Percentiles rank a stretch among this genome's conserved stretches.
phyloP scores from a whole-genome alignment of 345 rosid genomes.

The Boechera divaricarpa region DNA sequence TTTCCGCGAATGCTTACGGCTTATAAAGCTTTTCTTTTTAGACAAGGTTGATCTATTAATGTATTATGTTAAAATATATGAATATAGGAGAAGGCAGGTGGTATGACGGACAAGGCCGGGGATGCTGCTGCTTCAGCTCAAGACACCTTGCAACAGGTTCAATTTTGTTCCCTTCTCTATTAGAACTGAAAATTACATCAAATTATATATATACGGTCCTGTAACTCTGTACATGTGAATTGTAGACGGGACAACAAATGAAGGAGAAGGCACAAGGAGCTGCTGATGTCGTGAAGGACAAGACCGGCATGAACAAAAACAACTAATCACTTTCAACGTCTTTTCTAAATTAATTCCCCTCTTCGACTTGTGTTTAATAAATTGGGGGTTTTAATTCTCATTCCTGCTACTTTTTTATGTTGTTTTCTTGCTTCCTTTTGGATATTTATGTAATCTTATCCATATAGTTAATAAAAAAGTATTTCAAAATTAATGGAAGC shows the following conservation, averaged over 20 bases:
- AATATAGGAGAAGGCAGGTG: conserved; percentile 65
- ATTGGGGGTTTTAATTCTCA: conserved; percentile 26
- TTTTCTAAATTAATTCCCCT: not conserved
- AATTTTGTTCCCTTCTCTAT: not conserved
- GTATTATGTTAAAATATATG: not conserved
- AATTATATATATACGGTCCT: not conserved
- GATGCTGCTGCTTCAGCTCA: conserved; percentile 67
- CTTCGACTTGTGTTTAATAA: conserved; percentile 21
- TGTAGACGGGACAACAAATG: conserved; percentile 66
- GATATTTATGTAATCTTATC: conserved; percentile 32
- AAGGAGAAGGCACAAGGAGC: conserved; percentile 69
- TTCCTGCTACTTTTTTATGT: conserved; percentile 20
- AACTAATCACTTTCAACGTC: conserved; percentile 1
- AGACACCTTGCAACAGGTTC: conserved; percentile 67
- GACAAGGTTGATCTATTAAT: not conserved
- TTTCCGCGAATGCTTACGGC: not conserved
- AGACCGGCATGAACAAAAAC: conserved; percentile 61
- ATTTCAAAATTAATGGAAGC: not conserved
- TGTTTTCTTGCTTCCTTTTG: not conserved
- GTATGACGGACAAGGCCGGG: conserved; percentile 59
- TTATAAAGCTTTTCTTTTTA: not conserved
- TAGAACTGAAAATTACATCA: not conserved
- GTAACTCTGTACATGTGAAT: not conserved
- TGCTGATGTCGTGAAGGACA: conserved; percentile 69
- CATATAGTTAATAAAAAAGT: conserved; percentile 15